Base-by-base conservation (phyloP, 2,329 filamentous ascomycete genomes). In the Cercospora sojina region DNA sequence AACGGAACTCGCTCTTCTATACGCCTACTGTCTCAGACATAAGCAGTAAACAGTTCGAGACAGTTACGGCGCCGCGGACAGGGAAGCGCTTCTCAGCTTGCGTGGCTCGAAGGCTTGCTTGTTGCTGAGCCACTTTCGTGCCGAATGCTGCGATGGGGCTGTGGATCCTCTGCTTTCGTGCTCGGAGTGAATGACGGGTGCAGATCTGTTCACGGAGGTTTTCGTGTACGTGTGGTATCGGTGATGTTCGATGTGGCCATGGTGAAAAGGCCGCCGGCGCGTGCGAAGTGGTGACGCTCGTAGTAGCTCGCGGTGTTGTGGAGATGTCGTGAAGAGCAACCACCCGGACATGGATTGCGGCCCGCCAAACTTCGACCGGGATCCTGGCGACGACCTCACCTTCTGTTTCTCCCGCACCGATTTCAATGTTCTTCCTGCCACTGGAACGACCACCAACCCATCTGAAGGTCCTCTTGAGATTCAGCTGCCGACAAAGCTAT, bases 11-110 rank as follows among this genome's bases (percentile, higher is more conserved):
- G 27, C 41, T 58, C 51, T 59, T 57, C 59, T 66, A 63, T 66
- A 58, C 25, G 47, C 13, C 16, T 57, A 25, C 18, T 49, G 65
- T 58, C 61, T 61, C 38, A 57, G 56, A 62, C 65, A 64, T 51
- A 60, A 60, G 58, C 65, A 64, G 57, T 66, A 60, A 64, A 67
- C 65, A 64, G 18, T 41, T 56, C 53, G 61, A 67, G 60, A 64
- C 65, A 41, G 38, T 31, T 27, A n/a, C 27, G 29, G n/a, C 51
- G 59, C 29, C 31, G 55, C n/a, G 31, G 53, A 49, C 61, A 57
- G 49, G 56, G 38, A 41, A 43, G 56, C n/a, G 25, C 62, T 51
- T 25, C 23, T 66, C 51, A 59, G 65, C 65, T 67, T 64, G 65
- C 65, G 60, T 55, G 65, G 65, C 65, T 49, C 31, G n/a, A 53